Evolutionary conservation across 805 yeast species (phyloP).

Genomic region (Hanseniaspora mollemarum): DNA sequence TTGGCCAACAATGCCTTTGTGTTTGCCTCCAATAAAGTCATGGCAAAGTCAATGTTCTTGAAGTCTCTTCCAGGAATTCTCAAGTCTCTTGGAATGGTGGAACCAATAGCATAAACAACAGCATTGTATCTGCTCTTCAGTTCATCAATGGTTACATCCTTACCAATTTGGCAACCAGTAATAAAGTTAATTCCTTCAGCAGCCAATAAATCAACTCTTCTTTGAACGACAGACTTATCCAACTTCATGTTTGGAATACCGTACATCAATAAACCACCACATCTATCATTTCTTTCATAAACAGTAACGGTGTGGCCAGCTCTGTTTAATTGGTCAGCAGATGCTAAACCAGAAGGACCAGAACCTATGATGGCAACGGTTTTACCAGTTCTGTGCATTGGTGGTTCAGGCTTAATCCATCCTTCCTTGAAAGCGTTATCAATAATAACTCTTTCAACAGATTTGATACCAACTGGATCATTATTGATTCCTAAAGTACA

Average conservation of each 20-base stretch:
- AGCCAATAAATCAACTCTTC: constrained; percentile 80
- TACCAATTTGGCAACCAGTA: constrained; percentile 71
- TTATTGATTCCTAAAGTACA: constrained; percentile 86
- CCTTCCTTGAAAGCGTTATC: constrained; percentile 95
- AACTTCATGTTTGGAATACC: constrained; percentile 99
- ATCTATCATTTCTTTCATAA: constrained; percentile 86
- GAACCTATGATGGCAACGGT: constrained; percentile 82
- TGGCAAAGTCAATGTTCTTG: constrained; percentile 84
- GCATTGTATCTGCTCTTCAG: constrained; percentile 62
- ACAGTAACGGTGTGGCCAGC: constrained; percentile 91
- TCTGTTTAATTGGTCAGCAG: constrained; percentile 92
- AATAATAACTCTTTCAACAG: constrained; percentile 90
- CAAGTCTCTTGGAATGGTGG: constrained; percentile 92
- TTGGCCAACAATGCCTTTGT: constrained; percentile 80
- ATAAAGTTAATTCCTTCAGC: constrained; percentile 82
- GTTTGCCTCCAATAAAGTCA: constrained; percentile 79
- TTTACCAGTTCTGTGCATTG: constrained; percentile 71
- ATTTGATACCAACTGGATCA: constrained; percentile 92
- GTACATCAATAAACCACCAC: constrained; percentile 95
- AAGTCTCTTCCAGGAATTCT: constrained; percentile 87
- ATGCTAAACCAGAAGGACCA: constrained; percentile 94
- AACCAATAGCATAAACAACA: constrained; percentile 83
- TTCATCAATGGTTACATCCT: constrained; percentile 61
- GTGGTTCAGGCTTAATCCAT: constrained; percentile 83
- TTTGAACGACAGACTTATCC: constrained; percentile 82